These are phyloP conservation scores for Crithidia acanthocephali DNA, from an alignment of 208 protist species.

Conservation along the genomic window DNA sequence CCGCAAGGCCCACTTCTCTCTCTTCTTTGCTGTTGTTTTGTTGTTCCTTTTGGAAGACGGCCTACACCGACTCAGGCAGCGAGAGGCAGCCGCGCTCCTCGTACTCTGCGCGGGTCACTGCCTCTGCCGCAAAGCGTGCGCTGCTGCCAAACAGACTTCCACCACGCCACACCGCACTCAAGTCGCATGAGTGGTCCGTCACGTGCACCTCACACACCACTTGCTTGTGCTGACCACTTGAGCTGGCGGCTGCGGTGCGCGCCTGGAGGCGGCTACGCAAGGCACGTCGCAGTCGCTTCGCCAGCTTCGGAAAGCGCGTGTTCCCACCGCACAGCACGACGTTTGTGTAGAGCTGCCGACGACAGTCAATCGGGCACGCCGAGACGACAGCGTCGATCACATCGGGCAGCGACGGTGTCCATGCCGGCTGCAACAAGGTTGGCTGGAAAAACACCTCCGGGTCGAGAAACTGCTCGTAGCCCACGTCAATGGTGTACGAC, in stretches of 20 bases:
- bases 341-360: conserved; percentile 96
- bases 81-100: conserved; percentile 91
- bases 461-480: conserved; percentile 97
- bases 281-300: conserved; percentile 39
- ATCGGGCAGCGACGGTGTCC: conserved; percentile 92
- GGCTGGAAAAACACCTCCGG: conserved; percentile 99
- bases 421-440: conserved; percentile 90
- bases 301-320: conserved; percentile 98
- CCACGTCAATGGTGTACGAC: conserved; percentile 91
- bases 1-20: no score
- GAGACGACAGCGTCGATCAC: conserved; percentile 95
- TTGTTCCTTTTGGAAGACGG: neutral
- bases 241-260: conserved; percentile 33
- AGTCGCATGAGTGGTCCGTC: conserved; percentile 84
- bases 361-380: conserved; percentile 97
- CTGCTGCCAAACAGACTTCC: conserved; percentile 94
- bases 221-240: conserved; percentile 14
- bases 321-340: conserved; percentile 98
- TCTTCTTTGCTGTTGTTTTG: no score
- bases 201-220: conserved; percentile 96
- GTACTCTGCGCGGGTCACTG: conserved; percentile 96
- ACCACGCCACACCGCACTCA: conserved; percentile 97
- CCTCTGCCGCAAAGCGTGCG: conserved; percentile 90
- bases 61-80: neutral
- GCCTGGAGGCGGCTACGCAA: conserved; percentile 29